These are phyloP conservation scores for Cutaneotrichosporon sp. DNA, from an alignment of 1,284 basidiomycete genomes.

Conservation along the genomic window DNA sequence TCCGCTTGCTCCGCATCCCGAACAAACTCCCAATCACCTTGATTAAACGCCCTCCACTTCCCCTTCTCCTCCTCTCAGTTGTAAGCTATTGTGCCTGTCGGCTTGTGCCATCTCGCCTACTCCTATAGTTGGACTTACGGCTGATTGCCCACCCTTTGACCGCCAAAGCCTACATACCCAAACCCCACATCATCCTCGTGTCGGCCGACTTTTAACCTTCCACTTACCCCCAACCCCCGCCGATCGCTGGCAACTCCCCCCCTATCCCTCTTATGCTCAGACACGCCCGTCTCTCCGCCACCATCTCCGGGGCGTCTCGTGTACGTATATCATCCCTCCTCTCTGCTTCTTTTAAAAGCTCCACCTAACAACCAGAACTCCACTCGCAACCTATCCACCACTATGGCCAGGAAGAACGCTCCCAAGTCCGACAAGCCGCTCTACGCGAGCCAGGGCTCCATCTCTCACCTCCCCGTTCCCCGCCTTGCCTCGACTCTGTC, in stretches of 20 bases:
- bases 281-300: slow-evolving; percentile 1
- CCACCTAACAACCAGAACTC: slow-evolving; percentile 10
- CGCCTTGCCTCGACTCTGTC: slow-evolving; percentile 72
- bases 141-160: neutral
- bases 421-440: slow-evolving; percentile 57
- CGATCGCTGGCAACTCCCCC: neutral
- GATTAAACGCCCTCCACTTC: too few species aligned
- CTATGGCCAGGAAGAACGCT: slow-evolving; percentile 17
- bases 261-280: slow-evolving; percentile 3
- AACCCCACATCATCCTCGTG: neutral
- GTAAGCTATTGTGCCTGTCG: too few species aligned
- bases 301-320: slow-evolving; percentile 11
- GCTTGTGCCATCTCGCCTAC: neutral
- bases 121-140: neutral
- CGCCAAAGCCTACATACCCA: neutral
- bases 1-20: too few species aligned
- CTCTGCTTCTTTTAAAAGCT: slow-evolving; percentile 2
- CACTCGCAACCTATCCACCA: slow-evolving; percentile 17
- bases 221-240: neutral
- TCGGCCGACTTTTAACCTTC: neutral
- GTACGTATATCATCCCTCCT: neutral
- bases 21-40: too few species aligned
- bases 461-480: slow-evolving; percentile 83
- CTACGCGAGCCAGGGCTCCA: slow-evolving; percentile 73
- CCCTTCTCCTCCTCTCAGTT: too few species aligned